Base-by-base conservation (phyloP, 768 basidiomycete species). In the Suillus hirtellus region DNA sequence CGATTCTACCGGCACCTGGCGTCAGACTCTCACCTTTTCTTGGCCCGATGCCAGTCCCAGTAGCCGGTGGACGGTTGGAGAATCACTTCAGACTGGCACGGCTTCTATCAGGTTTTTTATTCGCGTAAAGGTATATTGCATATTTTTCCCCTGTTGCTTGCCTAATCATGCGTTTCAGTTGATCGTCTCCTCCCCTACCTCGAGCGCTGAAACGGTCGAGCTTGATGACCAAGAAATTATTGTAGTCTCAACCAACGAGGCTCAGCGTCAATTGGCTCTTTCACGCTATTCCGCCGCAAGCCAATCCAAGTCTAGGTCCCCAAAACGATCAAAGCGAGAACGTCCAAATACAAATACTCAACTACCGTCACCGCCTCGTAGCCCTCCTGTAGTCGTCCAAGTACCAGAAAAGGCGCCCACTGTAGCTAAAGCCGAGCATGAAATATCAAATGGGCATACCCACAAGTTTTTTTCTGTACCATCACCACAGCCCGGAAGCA, bases 51-150 rank as follows among this genome's bases (percentile, higher is more conserved):
- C 82, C 60, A 89, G 87, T 70, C 84, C 88, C 3, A 82, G 82
- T 63, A 86, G 83, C 69, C 85, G 89, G 21, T 94, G 92, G 89
- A 84, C 90, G 10, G 83, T 90, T 62, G 92, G 92, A 12, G 91
- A 93, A 78, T 89, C 89, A 34, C 83, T 92, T 67, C 79, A 82
- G 66, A 88, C 88, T 47, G 80, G 84, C 59, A 73, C 89, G 67
- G 86, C 84, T 15, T 82, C 84, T 60, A 83, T 92, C 60, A 83
- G 82, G 71, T 95, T 91, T 73, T 86, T 88, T 73, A 77, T 89
- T 67, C 84, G 86, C 52, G 80, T 88, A 67, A 90, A 90, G 83
- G 88, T 91, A 62, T 67, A 68, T 67, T 47, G 42, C 54, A 64
- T 63, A 14, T 60, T 60, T 43, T 60, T 53, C 4, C 54, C 62